These are phyloP conservation scores for Capsicum chinense DNA, from an alignment of 257 asterid genomes.

Conservation along the genomic window DNA sequence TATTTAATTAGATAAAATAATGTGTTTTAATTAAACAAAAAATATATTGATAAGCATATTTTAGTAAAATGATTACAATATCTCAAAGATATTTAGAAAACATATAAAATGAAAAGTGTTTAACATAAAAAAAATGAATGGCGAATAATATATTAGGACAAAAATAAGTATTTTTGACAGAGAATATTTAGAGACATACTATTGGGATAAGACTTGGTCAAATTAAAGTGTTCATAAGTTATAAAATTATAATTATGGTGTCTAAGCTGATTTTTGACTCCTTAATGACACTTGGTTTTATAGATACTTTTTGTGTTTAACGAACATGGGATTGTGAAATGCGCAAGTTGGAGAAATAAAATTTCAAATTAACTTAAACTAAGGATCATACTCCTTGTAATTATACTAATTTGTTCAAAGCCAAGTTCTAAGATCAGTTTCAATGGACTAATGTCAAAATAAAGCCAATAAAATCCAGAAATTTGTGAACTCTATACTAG, in stretches of 20 bases:
- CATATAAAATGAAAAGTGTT: background rate
- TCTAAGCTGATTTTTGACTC: too few relatives aligned
- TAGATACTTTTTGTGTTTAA: too few relatives aligned
- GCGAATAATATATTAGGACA: background rate
- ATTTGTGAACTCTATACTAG: conserved; percentile 9
- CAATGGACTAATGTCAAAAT: background rate
- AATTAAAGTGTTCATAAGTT: too few relatives aligned
- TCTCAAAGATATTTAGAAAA: background rate
- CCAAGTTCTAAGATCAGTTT: background rate
- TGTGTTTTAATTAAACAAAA: background rate
- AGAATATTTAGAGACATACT: too few relatives aligned
- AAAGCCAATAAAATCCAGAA: background rate
- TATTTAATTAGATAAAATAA: background rate
- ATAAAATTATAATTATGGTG: too few relatives aligned
- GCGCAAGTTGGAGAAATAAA: background rate
- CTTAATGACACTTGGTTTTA: too few relatives aligned
- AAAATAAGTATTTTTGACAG: background rate
- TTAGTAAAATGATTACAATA: background rate
- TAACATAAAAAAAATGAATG: background rate
- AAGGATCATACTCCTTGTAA: background rate
- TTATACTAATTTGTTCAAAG: background rate
- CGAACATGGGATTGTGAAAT: too few relatives aligned
- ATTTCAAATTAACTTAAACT: background rate
- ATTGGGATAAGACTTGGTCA: too few relatives aligned
- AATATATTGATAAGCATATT: background rate